phyloP scores from a whole-genome alignment of 2,329 filamentous ascomycete species.

The Pestalotiopsis sp. region DNA sequence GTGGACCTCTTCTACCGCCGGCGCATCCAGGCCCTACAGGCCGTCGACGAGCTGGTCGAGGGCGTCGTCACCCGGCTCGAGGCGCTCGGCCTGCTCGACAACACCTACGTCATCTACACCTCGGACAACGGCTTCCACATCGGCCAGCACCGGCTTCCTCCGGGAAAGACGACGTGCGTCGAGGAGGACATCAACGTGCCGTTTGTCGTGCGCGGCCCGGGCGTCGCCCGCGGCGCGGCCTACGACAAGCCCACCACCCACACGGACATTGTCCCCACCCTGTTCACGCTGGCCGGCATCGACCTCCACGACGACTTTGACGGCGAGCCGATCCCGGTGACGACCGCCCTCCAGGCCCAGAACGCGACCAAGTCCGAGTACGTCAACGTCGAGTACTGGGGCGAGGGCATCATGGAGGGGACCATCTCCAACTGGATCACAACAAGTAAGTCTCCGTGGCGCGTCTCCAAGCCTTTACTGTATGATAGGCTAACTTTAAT shows the following conservation, averaged over 20 bases:
- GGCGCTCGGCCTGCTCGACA: conserved; percentile 34
- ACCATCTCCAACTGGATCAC: neutral
- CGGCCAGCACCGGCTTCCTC: conserved; percentile 46
- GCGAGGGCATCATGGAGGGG: conserved; percentile 23
- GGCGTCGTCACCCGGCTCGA: conserved; percentile 39
- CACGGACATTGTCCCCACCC: conserved; percentile 48
- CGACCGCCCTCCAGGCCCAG: conserved; percentile 2
- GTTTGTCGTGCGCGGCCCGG: conserved; percentile 47
- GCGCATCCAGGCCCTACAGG: conserved; percentile 45
- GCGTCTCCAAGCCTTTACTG: neutral
- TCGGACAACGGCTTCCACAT: conserved; percentile 53
- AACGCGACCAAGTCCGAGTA: conserved; percentile 37
- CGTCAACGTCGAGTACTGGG: conserved; percentile 47
- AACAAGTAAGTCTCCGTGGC: neutral
- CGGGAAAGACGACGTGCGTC: conserved; percentile 47
- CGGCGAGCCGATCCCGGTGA: conserved; percentile 11
- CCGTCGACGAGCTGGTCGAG: conserved; percentile 49
- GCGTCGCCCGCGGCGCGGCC: conserved; percentile 34
- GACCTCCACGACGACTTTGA: conserved; percentile 26
- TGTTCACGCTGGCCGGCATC: conserved; percentile 38
- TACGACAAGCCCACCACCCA: conserved; percentile 44
- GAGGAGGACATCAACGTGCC: conserved; percentile 52
- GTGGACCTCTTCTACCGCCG: conserved; percentile 43
- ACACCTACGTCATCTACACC: conserved; percentile 48
- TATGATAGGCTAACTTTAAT: neutral